Conservation (phyloP, 257 asterid genomes). For the Gynochthodes officinalis region DNA sequence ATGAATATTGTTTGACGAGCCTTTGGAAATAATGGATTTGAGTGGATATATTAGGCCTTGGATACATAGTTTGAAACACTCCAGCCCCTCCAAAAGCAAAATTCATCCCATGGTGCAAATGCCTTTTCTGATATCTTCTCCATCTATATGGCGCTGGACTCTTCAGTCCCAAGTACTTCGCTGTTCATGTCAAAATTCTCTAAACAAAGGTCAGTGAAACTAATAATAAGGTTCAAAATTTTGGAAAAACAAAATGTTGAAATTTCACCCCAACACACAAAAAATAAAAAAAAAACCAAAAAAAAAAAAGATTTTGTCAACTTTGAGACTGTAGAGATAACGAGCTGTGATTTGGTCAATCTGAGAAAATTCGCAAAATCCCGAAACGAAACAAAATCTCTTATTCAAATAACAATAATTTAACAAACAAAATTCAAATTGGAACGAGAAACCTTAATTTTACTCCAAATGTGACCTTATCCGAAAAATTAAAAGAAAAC, state of each 20-base stretch:
- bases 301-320: neutral
- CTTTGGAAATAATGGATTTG: slow-evolving; percentile 54
- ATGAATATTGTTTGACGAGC: slow-evolving; percentile 28
- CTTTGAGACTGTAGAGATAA: too few relatives aligned
- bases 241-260: neutral
- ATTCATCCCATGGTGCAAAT: slow-evolving; percentile 54
- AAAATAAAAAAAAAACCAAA: neutral
- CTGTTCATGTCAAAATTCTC: slow-evolving; percentile 32
- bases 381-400: too few relatives aligned
- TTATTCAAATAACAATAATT: too few relatives aligned
- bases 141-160: slow-evolving; percentile 57
- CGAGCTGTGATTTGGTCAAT: too few relatives aligned
- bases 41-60: slow-evolving; percentile 55
- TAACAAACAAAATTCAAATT: too few relatives aligned
- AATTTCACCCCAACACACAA: too few relatives aligned
- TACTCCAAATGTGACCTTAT: too few relatives aligned
- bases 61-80: slow-evolving; percentile 47
- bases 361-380: too few relatives aligned
- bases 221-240: neutral
- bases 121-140: slow-evolving; percentile 44
- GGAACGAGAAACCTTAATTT: too few relatives aligned
- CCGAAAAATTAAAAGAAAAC: too few relatives aligned
- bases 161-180: slow-evolving; percentile 53
- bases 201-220: neutral
- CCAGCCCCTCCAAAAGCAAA: slow-evolving; percentile 92